Evolutionary conservation across 225 moss, liverwort and hornwort species (phyloP).

Genomic region (Takakia lepidozioides): DNA sequence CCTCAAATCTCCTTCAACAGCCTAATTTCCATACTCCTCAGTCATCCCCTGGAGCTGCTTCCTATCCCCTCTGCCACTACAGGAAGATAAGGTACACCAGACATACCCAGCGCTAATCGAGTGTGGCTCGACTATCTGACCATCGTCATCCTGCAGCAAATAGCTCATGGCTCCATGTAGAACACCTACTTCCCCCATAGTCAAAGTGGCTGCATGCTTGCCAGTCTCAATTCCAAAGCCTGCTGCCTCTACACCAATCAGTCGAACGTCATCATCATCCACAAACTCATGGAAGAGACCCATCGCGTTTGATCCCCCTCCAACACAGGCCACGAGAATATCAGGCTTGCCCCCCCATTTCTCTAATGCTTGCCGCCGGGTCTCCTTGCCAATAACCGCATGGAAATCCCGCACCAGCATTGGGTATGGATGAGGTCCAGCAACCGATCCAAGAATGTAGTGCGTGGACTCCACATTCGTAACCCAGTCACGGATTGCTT

Average conservation of each 20-base stretch:
- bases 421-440: conserved; percentile 95
- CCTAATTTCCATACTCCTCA: no score
- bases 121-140: conserved; percentile 94
- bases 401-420: conserved; percentile 96
- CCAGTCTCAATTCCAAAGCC: conserved; percentile 68
- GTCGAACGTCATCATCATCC: conserved; percentile 70
- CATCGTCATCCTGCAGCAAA: conserved; percentile 79
- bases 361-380: conserved; percentile 84
- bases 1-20: no score
- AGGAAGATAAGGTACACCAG: neutral
- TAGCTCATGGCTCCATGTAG: conserved; percentile 99
- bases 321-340: conserved; percentile 84
- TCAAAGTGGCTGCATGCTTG: conserved; percentile 88
- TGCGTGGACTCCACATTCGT: conserved; percentile 95
- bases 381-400: conserved; percentile 81
- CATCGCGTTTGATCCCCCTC: conserved; percentile 97
- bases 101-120: conserved; percentile 92
- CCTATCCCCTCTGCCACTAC: no score
- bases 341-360: conserved; percentile 98
- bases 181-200: conserved; percentile 84
- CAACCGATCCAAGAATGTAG: conserved; percentile 96
- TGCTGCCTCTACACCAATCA: conserved; percentile 91
- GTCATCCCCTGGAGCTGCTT: no score
- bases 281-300: conserved; percentile 92
- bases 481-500: conserved; percentile 98